Conservation (phyloP, 768 basidiomycete genomes). For the Multifurca ochricompacta region DNA sequence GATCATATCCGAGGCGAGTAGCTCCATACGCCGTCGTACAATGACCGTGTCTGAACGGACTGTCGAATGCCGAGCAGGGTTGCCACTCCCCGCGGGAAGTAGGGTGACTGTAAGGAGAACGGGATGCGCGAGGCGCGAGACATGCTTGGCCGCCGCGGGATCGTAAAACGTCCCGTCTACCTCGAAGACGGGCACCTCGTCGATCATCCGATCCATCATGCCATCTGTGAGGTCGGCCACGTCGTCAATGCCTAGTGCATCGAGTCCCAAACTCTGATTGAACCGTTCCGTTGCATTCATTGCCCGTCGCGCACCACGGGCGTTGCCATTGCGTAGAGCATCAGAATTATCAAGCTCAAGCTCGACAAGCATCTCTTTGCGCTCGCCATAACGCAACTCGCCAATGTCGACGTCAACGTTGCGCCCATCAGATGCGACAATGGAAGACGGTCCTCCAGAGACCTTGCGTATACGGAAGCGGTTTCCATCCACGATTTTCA, state of each 20-base stretch:
- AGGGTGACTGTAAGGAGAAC: constrained; percentile 92
- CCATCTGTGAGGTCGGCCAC: constrained; percentile 70
- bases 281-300: constrained; percentile 86
- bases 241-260: constrained; percentile 66
- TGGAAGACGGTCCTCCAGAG: constrained; percentile 78
- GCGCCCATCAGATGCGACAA: constrained; percentile 86
- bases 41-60: constrained; percentile 72
- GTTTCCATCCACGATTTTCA: constrained; percentile 84
- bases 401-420: constrained; percentile 94
- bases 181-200: constrained; percentile 94
- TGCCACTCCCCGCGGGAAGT: constrained; percentile 41
- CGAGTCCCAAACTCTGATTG: constrained; percentile 79
- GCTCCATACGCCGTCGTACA: constrained; percentile 91
- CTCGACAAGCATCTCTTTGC: constrained; percentile 95
- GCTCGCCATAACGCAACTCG: constrained; percentile 92
- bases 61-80: constrained; percentile 29
- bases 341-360: constrained; percentile 84
- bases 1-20: constrained; percentile 96
- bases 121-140: constrained; percentile 86
- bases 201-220: constrained; percentile 95
- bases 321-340: constrained; percentile 14
- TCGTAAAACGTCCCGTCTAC: constrained; percentile 95
- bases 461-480: constrained; percentile 94
- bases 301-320: constrained; percentile 20
- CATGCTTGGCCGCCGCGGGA: constrained; percentile 73